A percentile compares a stretch with the other conserved stretches of the same genome.
Conservation (phyloP, 495 filamentous ascomycete species). For the Penicillium parvum region DNA sequence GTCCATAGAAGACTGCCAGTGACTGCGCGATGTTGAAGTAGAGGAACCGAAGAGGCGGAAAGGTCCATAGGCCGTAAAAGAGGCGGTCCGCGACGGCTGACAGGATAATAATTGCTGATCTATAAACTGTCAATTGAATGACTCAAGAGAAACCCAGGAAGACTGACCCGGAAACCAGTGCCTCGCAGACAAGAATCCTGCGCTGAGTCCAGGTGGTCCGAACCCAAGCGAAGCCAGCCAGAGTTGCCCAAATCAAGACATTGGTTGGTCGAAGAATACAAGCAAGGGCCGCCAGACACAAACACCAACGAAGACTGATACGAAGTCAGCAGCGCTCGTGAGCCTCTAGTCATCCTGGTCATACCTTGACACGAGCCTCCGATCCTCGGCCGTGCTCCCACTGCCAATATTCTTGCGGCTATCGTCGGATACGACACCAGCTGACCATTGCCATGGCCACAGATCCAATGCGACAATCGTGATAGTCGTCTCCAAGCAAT, state of each 20-base stretch:
- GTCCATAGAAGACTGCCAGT: constrained; percentile 88
- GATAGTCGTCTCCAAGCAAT: constrained; percentile 84
- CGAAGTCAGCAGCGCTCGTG: constrained; percentile 18
- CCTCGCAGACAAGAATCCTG: constrained; percentile 55
- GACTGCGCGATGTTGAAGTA: constrained; percentile 88
- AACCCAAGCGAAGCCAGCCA: constrained; percentile 45
- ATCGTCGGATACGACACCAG: constrained; percentile 5
- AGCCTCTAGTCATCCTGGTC: not conserved
- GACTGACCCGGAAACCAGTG: constrained; percentile 62
- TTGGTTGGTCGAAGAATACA: constrained; percentile 91
- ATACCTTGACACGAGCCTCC: constrained; percentile 8
- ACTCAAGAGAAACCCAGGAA: not conserved
- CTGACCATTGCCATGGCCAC: constrained; percentile 79
- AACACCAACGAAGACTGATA: constrained; percentile 55
- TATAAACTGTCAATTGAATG: constrained; percentile 22
- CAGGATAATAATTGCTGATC: constrained; percentile 52
- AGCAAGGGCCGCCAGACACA: constrained; percentile 74
- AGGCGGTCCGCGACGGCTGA: constrained; percentile 68
- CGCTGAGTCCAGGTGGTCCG: constrained; percentile 39
- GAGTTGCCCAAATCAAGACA: constrained; percentile 71
- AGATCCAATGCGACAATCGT: constrained; percentile 73
- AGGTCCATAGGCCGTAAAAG: constrained; percentile 85
- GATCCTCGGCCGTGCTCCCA: constrained; percentile 9
- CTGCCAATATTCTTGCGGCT: constrained; percentile 4
- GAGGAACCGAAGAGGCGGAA: constrained; percentile 84